Conservation (phyloP, 257 asterid genomes). For the Solanum gandarillasii region DNA sequence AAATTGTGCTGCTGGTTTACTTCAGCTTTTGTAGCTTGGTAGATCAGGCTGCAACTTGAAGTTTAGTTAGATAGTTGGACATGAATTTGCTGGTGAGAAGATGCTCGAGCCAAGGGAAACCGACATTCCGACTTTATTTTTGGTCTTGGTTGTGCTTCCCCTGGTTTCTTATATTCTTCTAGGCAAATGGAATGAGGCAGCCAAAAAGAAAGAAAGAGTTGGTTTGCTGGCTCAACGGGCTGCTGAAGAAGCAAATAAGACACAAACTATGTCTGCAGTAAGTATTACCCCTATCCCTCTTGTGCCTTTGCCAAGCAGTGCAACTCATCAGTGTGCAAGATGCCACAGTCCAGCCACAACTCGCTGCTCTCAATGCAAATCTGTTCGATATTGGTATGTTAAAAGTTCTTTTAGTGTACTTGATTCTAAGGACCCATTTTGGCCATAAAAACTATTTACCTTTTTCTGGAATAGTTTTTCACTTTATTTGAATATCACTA, state of each 20-base stretch:
- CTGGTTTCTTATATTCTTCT: slow-evolving; percentile 53
- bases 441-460: background rate
- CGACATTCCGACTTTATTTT: slow-evolving; percentile 50
- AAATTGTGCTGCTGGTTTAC: background rate
- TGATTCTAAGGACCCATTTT: background rate
- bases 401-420: background rate
- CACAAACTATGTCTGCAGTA: slow-evolving; percentile 34
- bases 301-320: slow-evolving; percentile 30
- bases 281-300: slow-evolving; percentile 21
- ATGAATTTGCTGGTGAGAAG: slow-evolving; percentile 62
- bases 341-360: slow-evolving; percentile 60
- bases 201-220: slow-evolving; percentile 43
- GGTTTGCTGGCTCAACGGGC: slow-evolving; percentile 38
- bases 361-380: slow-evolving; percentile 78
- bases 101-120: slow-evolving; percentile 83
- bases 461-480: background rate
- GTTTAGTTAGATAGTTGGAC: slow-evolving; percentile 27
- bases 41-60: slow-evolving; percentile 16
- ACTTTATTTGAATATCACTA: background rate
- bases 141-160: slow-evolving; percentile 72
- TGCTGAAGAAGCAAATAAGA: slow-evolving; percentile 41
- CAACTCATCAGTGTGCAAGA: slow-evolving; percentile 52
- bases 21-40: slow-evolving; percentile 17
- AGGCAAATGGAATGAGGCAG: slow-evolving; percentile 68
- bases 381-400: slow-evolving; percentile 75